A percentile compares a stretch with the other conserved stretches of the same genome.
Evolutionary conservation across 129 eudicot species (phyloP).

Genomic region (Gnaphalium uliginosum): DNA sequence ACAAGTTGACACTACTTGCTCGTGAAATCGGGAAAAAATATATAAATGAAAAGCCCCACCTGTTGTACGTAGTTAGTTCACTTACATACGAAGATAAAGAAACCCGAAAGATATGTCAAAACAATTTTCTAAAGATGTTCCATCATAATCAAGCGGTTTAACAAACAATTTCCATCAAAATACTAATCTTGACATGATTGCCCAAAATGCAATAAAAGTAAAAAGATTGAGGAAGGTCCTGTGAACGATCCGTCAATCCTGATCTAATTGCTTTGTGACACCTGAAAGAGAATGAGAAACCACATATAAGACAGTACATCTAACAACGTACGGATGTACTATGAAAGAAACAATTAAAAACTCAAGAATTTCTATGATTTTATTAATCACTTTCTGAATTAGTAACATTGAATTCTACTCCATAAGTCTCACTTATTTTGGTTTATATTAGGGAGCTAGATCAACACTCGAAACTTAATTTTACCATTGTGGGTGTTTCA

Average conservation of each 20-base stretch:
- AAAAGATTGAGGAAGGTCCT: neutral
- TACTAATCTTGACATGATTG: neutral
- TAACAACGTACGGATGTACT: too few relatives aligned
- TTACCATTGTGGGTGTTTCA: neutral
- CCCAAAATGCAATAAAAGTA: neutral
- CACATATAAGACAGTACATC: neutral
- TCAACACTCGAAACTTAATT: neutral
- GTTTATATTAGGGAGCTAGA: neutral
- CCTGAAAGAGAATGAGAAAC: neutral
- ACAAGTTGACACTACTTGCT: too few relatives aligned
- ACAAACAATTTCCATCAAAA: neutral
- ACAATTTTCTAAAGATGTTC: neutral
- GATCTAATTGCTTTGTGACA: neutral
- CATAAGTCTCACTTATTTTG: neutral
- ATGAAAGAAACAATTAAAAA: too few relatives aligned
- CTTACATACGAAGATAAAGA: neutral
- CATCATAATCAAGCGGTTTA: neutral
- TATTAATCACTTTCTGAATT: too few relatives aligned
- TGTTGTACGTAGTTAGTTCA: neutral
- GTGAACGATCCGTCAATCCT: neutral
- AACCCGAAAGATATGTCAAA: neutral
- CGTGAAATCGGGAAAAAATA: too few relatives aligned
- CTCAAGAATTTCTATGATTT: too few relatives aligned
- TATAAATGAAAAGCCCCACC: neutral
- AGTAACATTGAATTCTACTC: neutral